phyloP scores from a whole-genome alignment of 164 flowering plant species.

The Hamamelis virginiana region DNA sequence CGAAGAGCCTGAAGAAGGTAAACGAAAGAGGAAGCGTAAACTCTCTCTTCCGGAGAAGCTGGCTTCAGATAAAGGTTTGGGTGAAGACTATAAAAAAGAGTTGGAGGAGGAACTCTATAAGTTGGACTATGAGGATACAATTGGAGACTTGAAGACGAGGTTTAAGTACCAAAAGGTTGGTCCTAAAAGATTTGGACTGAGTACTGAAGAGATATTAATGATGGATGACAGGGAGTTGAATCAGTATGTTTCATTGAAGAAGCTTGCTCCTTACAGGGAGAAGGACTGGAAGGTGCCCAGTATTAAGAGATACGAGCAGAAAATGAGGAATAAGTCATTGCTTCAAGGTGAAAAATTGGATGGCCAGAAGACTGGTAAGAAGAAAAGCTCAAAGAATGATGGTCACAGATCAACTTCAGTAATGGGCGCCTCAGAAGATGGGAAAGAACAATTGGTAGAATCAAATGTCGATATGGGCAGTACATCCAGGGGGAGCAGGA shows the following conservation, averaged over 20 bases:
- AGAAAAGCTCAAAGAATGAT: conserved; percentile 14
- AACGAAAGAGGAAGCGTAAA: conserved; percentile 53
- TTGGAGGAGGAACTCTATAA: conserved; percentile 60
- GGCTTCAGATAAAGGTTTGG: conserved; percentile 37
- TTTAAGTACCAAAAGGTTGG: conserved; percentile 47
- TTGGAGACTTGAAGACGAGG: too few species aligned
- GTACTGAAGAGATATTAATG: conserved; percentile 52
- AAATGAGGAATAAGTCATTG: too few species aligned
- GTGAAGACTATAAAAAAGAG: conserved; percentile 11
- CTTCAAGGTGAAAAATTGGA: too few species aligned
- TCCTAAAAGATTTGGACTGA: conserved; percentile 60
- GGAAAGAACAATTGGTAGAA: conserved; percentile 20
- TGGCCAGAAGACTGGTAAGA: too few species aligned
- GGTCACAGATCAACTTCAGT: conserved; percentile 10
- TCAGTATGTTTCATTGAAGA: too few species aligned
- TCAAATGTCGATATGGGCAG: conserved; percentile 29
- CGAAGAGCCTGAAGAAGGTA: conserved; percentile 45
- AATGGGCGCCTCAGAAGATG: too few species aligned
- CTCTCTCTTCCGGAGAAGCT: conserved; percentile 41
- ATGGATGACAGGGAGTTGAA: too few species aligned
- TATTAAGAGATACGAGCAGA: conserved; percentile 34
- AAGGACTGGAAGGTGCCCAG: conserved; percentile 67
- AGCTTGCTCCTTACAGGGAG: too few species aligned
- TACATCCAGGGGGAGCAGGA: conserved; percentile 44
- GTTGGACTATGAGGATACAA: too few species aligned